A percentile compares a stretch with the other conserved stretches of the same genome.
These are phyloP conservation scores for Kodamaea leandrae DNA, from an alignment of 805 yeast genomes.

Conservation along the genomic window DNA sequence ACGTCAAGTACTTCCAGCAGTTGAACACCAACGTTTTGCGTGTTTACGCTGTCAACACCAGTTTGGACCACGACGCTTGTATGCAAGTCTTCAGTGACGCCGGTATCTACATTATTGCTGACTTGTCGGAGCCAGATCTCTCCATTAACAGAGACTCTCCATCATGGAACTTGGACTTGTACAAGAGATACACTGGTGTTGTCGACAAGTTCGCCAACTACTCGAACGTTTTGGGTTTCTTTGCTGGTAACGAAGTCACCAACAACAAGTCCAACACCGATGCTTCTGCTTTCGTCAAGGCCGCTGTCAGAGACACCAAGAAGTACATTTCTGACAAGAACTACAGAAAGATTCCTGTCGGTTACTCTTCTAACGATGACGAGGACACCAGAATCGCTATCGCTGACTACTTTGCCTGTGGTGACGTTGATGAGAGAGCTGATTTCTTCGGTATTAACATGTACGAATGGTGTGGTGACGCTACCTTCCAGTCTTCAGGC, in stretches of 20 bases:
- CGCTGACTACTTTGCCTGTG: slow-evolving; percentile 87
- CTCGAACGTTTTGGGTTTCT: slow-evolving; percentile 84
- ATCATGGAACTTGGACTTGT: slow-evolving; percentile 68
- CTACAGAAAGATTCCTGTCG: slow-evolving; percentile 85
- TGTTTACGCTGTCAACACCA: slow-evolving; percentile 42
- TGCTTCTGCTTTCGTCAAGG: slow-evolving; percentile 93
- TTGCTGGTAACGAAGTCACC: slow-evolving; percentile 97
- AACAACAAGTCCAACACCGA: slow-evolving; percentile 79
- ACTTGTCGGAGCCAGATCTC: slow-evolving; percentile 61
- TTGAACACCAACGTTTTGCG: slow-evolving; percentile 43
- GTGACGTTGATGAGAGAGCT: slow-evolving; percentile 58
- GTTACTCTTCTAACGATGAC: slow-evolving; percentile 91
- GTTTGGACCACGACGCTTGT: slow-evolving; percentile 38
- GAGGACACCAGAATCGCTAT: slow-evolving; percentile 70
- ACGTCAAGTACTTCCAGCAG: slow-evolving; percentile 35
- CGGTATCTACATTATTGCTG: slow-evolving; percentile 45
- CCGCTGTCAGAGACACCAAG: slow-evolving; percentile 89
- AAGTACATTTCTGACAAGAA: slow-evolving; percentile 61
- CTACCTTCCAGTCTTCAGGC: slow-evolving; percentile 61
- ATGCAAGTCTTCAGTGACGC: slow-evolving; percentile 41
- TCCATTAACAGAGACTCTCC: slow-evolving; percentile 81
- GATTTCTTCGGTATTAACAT: slow-evolving; percentile 84
- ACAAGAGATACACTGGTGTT: slow-evolving; percentile 75
- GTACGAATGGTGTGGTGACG: slow-evolving; percentile 83
- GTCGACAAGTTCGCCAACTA: slow-evolving; percentile 78